Percentiles rank a stretch among this genome's conserved stretches.
Conservation (phyloP, 805 yeast genomes). For the Sporopachydermia quercuum region DNA sequence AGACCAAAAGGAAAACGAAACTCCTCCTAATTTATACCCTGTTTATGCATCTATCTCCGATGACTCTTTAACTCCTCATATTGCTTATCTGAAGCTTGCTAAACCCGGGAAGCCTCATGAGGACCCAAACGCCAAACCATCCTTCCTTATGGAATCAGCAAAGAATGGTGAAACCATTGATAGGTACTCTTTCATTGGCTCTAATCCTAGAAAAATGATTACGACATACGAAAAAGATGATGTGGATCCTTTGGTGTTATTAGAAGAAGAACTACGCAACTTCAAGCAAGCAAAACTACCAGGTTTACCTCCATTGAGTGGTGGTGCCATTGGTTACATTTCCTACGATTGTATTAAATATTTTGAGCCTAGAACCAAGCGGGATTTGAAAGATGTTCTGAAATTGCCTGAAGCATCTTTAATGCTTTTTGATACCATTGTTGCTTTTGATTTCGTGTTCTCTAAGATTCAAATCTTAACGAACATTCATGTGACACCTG, state of each 20-base stretch:
- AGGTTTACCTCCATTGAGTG: constrained; percentile 66
- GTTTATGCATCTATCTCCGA: constrained; percentile 60
- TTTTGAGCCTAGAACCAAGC: constrained; percentile 83
- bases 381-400: constrained; percentile 62
- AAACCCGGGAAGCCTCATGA: constrained; percentile 42
- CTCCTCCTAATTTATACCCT: constrained; percentile 59
- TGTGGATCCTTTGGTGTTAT: constrained; percentile 62
- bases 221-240: constrained; percentile 67
- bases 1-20: constrained; percentile 12
- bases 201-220: constrained; percentile 67
- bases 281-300: constrained; percentile 64
- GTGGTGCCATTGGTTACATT: constrained; percentile 94
- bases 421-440: constrained; percentile 80
- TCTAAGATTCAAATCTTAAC: constrained; percentile 85
- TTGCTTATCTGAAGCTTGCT: constrained; percentile 76
- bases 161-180: constrained; percentile 79
- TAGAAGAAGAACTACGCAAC: constrained; percentile 59
- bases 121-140: constrained; percentile 35
- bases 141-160: constrained; percentile 82
- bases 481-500: constrained; percentile 45
- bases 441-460: constrained; percentile 89
- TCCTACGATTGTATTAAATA: constrained; percentile 95
- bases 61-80: constrained; percentile 75
- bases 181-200: constrained; percentile 83
- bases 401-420: constrained; percentile 82